These are phyloP conservation scores for Xerocomellus intermedius DNA, from an alignment of 768 basidiomycete genomes.

Conservation along the genomic window DNA sequence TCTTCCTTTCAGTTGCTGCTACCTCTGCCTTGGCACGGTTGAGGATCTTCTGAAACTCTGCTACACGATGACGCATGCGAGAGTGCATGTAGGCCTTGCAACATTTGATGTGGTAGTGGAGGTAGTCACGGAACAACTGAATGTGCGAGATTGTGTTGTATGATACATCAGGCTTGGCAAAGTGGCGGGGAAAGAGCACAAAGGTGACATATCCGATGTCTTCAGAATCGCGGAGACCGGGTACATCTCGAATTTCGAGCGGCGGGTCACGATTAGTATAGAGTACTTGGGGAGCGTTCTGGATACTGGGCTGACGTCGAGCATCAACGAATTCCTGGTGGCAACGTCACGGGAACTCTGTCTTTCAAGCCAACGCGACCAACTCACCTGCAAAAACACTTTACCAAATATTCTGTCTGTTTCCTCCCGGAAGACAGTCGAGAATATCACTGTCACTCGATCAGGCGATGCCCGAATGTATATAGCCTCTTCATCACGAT, in stretches of 20 bases:
- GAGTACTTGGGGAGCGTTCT: slow-evolving; percentile 95
- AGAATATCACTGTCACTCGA: slow-evolving; percentile 97
- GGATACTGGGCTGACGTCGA: slow-evolving; percentile 86
- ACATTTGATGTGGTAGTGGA: slow-evolving; percentile 99
- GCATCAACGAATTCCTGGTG: slow-evolving; percentile 97
- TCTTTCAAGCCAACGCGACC: neutral
- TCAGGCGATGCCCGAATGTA: slow-evolving; percentile 91
- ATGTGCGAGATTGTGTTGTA: slow-evolving; percentile 88
- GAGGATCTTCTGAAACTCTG: slow-evolving; percentile 93
- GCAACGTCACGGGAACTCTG: slow-evolving; percentile 5
- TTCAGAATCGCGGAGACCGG: slow-evolving; percentile 77
- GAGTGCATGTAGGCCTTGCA: slow-evolving; percentile 99
- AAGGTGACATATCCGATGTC: slow-evolving; percentile 97
- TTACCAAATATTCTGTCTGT: slow-evolving; percentile 96
- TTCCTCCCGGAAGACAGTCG: slow-evolving; percentile 95
- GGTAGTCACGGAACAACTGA: slow-evolving; percentile 94
- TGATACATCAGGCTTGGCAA: slow-evolving; percentile 66
- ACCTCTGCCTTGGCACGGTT: slow-evolving; percentile 95
- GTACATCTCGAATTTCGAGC: slow-evolving; percentile 88
- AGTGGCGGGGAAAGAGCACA: slow-evolving; percentile 96
- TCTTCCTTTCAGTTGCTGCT: slow-evolving; percentile 81
- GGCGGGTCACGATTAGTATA: slow-evolving; percentile 95
- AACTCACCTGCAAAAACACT: slow-evolving; percentile 91
- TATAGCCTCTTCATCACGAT: slow-evolving; percentile 96
- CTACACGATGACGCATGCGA: slow-evolving; percentile 89